These are phyloP conservation scores for Hanseniaspora vineae DNA, from an alignment of 805 yeast genomes.

Conservation along the genomic window DNA sequence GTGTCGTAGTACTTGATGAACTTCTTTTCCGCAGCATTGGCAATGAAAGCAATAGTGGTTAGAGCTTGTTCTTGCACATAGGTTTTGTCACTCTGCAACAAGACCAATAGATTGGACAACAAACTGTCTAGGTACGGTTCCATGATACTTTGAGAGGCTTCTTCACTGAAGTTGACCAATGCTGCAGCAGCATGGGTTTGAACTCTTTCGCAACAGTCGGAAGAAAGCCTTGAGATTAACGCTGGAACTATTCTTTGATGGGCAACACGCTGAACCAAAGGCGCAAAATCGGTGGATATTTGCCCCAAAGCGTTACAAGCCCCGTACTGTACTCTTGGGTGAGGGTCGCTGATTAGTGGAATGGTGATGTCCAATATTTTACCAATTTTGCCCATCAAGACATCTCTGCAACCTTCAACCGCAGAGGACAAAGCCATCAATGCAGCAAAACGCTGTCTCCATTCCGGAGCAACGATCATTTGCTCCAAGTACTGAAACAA, in stretches of 20 bases:
- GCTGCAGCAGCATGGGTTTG: slow-evolving; percentile 99
- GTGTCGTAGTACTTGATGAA: slow-evolving; percentile 89
- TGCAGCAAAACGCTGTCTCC: slow-evolving; percentile 97
- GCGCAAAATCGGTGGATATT: slow-evolving; percentile 93
- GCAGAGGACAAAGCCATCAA: slow-evolving; percentile 93
- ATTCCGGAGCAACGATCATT: slow-evolving; percentile 60
- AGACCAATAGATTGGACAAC: slow-evolving; percentile 55
- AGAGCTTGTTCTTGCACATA: slow-evolving; percentile 96
- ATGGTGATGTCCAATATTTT: slow-evolving; percentile 70
- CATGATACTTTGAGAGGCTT: slow-evolving; percentile 71
- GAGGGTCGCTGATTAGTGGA: slow-evolving; percentile 76
- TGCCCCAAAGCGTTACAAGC: slow-evolving; percentile 96
- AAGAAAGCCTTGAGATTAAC: slow-evolving; percentile 64
- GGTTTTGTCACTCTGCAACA: slow-evolving; percentile 74
- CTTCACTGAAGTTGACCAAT: slow-evolving; percentile 86
- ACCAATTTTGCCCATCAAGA: slow-evolving; percentile 68
- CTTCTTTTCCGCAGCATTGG: slow-evolving; percentile 86
- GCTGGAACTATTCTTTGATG: slow-evolving; percentile 79
- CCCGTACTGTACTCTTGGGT: slow-evolving; percentile 93
- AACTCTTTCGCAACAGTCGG: slow-evolving; percentile 72
- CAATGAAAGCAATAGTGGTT: slow-evolving; percentile 92
- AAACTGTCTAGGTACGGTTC: slow-evolving; percentile 88
- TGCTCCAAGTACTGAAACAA: slow-evolving; percentile 76
- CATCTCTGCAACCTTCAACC: slow-evolving; percentile 94
- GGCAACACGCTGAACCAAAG: slow-evolving; percentile 66